Conservation (phyloP, 805 yeast genomes). For the Wickerhamomyces queroliae region DNA sequence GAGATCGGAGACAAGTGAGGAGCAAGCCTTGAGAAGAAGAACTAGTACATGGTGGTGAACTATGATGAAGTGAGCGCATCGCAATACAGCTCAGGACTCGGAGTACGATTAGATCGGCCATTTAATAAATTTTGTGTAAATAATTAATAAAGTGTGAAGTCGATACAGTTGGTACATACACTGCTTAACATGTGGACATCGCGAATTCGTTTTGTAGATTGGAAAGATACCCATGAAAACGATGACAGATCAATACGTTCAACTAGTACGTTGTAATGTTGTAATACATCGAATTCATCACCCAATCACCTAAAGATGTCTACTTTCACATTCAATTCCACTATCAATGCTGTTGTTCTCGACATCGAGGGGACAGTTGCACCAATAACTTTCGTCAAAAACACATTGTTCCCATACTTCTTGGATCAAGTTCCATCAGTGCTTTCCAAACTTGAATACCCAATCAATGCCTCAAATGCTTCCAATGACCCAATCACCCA, state of each 20-base stretch:
- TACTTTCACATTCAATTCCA: not conserved
- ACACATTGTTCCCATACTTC: conserved; percentile 73
- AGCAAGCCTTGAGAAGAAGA: not conserved
- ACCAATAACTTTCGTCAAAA: conserved; percentile 85
- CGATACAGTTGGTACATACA: no score
- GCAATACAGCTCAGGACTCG: no score
- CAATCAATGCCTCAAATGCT: conserved; percentile 15
- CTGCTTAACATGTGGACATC: no score
- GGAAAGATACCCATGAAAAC: not conserved
- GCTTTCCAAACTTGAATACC: conserved; percentile 23
- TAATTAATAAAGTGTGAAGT: no score
- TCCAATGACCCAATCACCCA: conserved; percentile 20
- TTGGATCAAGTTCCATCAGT: conserved; percentile 39
- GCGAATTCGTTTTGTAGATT: not conserved
- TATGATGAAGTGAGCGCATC: not conserved
- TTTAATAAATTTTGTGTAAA: no score
- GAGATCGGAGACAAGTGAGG: no score
- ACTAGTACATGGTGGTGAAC: not conserved
- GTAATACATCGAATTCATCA: no score
- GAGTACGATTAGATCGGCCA: no score
- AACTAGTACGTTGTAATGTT: no score
- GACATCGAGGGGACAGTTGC: conserved; percentile 95
- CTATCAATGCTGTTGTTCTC: conserved; percentile 36
- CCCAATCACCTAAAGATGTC: not conserved
- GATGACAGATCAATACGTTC: not conserved